Evolutionary conservation across 2,329 filamentous ascomycete species (phyloP).

Genomic region (Meredithiella fracta): DNA sequence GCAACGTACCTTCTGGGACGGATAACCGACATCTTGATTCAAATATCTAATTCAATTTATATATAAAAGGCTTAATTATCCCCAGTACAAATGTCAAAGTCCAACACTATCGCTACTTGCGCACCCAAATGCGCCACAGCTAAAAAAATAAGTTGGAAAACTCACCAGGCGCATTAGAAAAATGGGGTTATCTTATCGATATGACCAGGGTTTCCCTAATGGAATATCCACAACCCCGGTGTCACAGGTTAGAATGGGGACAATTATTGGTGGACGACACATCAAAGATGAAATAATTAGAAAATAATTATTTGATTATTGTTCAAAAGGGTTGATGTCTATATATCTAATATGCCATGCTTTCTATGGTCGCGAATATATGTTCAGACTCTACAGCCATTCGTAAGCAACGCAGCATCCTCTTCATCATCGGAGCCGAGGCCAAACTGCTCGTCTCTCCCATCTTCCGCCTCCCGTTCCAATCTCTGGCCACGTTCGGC

Average conservation of each 20-base stretch:
- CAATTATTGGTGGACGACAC: not conserved
- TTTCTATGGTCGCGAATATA: not conserved
- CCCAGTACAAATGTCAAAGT: not conserved
- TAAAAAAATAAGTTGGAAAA: not conserved
- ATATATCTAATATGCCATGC: not conserved
- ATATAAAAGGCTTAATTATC: not conserved
- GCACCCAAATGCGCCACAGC: too few species aligned
- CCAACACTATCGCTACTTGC: not conserved
- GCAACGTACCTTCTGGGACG: slow-evolving; percentile 12
- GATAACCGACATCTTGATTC: slow-evolving; percentile 11
- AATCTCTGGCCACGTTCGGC: slow-evolving; percentile 74
- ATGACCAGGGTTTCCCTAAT: not conserved
- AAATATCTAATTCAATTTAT: not conserved
- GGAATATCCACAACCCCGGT: too few species aligned
- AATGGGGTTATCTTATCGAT: slow-evolving; percentile 1
- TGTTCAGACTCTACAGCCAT: not conserved
- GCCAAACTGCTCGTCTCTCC: slow-evolving; percentile 66
- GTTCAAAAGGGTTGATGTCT: not conserved
- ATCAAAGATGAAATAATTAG: not conserved
- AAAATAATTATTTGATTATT: not conserved
- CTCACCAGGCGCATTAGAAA: not conserved
- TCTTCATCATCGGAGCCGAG: slow-evolving; percentile 40
- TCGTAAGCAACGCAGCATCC: slow-evolving; percentile 9
- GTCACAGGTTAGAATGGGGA: too few species aligned
- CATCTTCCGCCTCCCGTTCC: slow-evolving; percentile 87